Evolutionary conservation across 257 asterid genomes (phyloP), one percentile per base, ranked within the genome.

Genomic region (Euphrasia confusa): DNA sequence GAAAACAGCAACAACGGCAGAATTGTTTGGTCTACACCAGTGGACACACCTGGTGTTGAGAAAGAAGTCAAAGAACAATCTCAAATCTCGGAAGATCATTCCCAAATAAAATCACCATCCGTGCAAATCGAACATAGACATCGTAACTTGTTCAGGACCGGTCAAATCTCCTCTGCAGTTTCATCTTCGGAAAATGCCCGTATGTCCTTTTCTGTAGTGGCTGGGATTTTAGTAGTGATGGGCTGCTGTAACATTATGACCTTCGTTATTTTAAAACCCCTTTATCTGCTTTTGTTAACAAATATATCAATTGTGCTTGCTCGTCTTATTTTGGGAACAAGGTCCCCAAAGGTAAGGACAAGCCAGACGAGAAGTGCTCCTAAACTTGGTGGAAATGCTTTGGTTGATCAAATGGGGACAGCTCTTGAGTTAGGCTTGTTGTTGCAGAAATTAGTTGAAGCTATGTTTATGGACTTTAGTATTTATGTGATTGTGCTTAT

Each of bases 401-500:
- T 73, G 73, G 73, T 74, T n/a, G 79, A 84, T 76, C 91, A 78
- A 49, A 40, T 89, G 48, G 85, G 87, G 47, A 76, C 78, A 68
- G 87, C 80, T 53, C 67, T 92, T 71, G 91, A 84, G 71, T 58
- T 66, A 4, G 82, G 79, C 15, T 64, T 87, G 44, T 66, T 82
- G 53, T 37, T 84, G 79, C 79, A 80, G 71, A 81, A 73, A 10
- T 53, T 78, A 59, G 12, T 65, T 39, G 74, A 74, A 56, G 93
- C 95, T 8, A 15, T 83, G 77, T 74, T 83, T 45, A 81, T 92
- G 74, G 99, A 92, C 70, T 71, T 83, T 50, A 69, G 95, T n/a
- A 14, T 32, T 58, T 32, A 58, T 32, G 0, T 3, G 17, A 55
- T 28, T 10, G 40, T 55, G 60, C 33, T 55, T 3, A 12, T 55